Conservation (phyloP, 2,329 filamentous ascomycete genomes). For the Microsporum audouinii region DNA sequence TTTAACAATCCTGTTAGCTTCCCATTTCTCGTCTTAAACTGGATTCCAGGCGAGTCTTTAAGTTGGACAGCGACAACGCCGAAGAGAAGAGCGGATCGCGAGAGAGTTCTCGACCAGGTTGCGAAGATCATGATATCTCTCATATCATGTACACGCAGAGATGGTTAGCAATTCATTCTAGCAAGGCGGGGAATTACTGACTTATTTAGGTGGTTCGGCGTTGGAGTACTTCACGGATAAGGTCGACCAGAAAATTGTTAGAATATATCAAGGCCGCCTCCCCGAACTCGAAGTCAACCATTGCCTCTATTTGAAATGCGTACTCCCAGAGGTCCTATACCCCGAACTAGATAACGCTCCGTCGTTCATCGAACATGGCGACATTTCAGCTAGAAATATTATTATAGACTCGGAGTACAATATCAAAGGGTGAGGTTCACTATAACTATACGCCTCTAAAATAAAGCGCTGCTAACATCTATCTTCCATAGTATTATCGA, state of each 20-base stretch:
- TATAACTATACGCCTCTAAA: neutral
- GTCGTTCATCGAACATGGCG: constrained; percentile 10
- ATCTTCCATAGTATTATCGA: constrained; percentile 10
- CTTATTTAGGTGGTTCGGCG: neutral
- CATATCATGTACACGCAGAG: constrained; percentile 1
- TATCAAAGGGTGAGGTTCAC: constrained; percentile 9
- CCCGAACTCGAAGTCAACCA: constrained; percentile 5
- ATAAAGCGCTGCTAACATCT: neutral
- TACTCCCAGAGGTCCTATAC: constrained; percentile 5
- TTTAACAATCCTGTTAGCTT: constrained; percentile 3
- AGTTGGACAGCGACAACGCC: constrained; percentile 1
- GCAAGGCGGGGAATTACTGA: neutral
- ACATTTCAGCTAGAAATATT: constrained; percentile 10
- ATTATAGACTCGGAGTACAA: constrained; percentile 11
- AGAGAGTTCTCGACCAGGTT: constrained; percentile 3
- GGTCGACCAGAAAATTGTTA: constrained; percentile 9
- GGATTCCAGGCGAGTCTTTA: constrained; percentile 3
- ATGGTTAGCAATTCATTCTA: neutral
- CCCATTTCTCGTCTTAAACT: constrained; percentile 6
- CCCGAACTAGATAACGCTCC: constrained; percentile 6
- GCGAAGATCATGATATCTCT: constrained; percentile 7
- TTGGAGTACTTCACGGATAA: constrained; percentile 5
- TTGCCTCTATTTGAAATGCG: constrained; percentile 5
- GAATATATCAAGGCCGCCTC: constrained; percentile 8
- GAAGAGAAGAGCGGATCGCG: neutral